A percentile compares a stretch with the other conserved stretches of the same genome.
These are phyloP conservation scores for Camelina hispida DNA, from an alignment of 345 rosid genomes.

Conservation along the genomic window DNA sequence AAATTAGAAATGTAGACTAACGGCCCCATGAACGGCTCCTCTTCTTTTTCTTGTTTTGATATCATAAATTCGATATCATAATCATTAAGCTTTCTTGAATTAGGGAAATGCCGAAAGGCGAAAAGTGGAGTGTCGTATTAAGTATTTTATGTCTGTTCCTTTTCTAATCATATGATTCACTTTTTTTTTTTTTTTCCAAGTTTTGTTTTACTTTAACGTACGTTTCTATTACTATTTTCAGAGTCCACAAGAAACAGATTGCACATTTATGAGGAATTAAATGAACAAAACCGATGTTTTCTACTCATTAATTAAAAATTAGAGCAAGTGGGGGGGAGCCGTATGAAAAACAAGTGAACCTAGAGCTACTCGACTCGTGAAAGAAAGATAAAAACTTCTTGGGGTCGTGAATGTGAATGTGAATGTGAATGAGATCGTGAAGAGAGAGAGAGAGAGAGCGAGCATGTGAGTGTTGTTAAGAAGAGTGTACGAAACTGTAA, in stretches of 20 bases:
- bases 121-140: not conserved
- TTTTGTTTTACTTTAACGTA: not conserved
- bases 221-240: not conserved
- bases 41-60: not conserved
- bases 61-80: not conserved
- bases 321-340: too few species aligned
- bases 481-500: too few species aligned
- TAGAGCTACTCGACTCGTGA: too few species aligned
- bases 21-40: not conserved
- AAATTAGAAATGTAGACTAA: not conserved
- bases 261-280: conserved; percentile 16
- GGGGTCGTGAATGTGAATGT: too few species aligned
- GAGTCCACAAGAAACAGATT: conserved; percentile 19
- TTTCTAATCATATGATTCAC: conserved; percentile 22
- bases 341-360: too few species aligned
- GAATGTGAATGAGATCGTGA: too few species aligned
- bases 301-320: not conserved
- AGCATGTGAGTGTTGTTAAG: too few species aligned
- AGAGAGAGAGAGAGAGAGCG: too few species aligned
- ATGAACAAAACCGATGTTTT: not conserved
- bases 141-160: not conserved
- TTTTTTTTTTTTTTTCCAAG: not conserved
- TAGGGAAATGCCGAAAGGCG: conserved; percentile 32
- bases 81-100: not conserved
- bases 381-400: too few species aligned